Conservation (phyloP, 306 rosid species). For the Lagenaria siceraria region DNA sequence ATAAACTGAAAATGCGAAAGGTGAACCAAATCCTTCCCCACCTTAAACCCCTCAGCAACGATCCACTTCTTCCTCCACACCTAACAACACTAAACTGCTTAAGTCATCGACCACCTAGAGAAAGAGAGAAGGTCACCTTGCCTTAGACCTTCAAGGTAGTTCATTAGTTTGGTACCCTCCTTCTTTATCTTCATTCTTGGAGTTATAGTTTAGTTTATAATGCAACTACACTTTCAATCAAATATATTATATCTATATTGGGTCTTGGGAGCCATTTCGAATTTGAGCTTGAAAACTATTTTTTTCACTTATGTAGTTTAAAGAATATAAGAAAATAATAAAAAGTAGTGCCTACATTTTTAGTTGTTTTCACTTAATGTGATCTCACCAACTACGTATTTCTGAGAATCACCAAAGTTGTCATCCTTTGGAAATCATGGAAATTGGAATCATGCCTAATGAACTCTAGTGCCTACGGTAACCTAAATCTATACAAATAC, state of each 20-base stretch:
- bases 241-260: too few species aligned
- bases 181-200: neutral
- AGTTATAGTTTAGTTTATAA: neutral
- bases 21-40: neutral
- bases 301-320: neutral
- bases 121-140: neutral
- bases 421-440: neutral
- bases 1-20: neutral
- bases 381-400: too few species aligned
- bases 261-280: neutral
- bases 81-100: neutral
- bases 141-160: neutral
- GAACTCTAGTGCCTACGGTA: neutral
- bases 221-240: neutral
- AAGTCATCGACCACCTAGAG: neutral
- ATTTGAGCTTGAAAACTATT: neutral
- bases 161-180: neutral
- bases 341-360: neutral
- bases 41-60: neutral
- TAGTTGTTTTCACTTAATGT: neutral
- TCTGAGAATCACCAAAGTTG: neutral
- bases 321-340: too few species aligned
- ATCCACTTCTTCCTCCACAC: neutral
- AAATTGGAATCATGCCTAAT: neutral
- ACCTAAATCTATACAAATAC: neutral